Conservation (phyloP, 2,329 filamentous ascomycete species). For the Amylocarpus encephaloides region DNA sequence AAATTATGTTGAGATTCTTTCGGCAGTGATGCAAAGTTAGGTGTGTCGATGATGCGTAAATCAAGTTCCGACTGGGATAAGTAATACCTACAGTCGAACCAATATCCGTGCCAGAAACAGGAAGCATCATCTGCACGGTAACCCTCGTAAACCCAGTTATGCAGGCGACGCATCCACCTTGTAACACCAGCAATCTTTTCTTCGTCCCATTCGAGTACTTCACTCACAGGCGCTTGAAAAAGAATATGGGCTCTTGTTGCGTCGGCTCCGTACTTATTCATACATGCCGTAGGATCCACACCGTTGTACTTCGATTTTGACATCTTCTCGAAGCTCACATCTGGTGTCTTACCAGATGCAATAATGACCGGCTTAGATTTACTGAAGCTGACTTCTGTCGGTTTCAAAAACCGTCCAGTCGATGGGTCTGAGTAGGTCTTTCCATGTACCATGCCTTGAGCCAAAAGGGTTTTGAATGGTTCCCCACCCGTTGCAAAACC, state of each 20-base stretch:
- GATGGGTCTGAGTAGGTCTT: slow-evolving; percentile 71
- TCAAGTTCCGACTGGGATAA: too few relatives aligned
- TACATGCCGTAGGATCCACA: slow-evolving; percentile 70
- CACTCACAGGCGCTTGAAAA: slow-evolving; percentile 78
- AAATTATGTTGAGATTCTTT: neutral
- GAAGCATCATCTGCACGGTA: neutral
- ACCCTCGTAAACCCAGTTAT: slow-evolving; percentile 15
- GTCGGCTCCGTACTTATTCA: slow-evolving; percentile 72
- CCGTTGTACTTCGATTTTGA: slow-evolving; percentile 93
- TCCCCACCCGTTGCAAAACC: slow-evolving; percentile 48
- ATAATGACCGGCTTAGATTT: slow-evolving; percentile 55
- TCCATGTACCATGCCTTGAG: slow-evolving; percentile 91
- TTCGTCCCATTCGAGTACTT: slow-evolving; percentile 84
- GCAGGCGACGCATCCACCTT: slow-evolving; percentile 68
- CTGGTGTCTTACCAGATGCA: slow-evolving; percentile 51
- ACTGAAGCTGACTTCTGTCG: slow-evolving; percentile 63
- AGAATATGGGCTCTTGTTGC: slow-evolving; percentile 80
- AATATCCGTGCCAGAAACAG: neutral
- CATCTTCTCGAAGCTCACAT: slow-evolving; percentile 80
- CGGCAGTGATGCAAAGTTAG: neutral
- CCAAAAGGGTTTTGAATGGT: slow-evolving; percentile 75
- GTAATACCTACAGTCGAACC: neutral
- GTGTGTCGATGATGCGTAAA: too few relatives aligned
- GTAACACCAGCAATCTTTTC: slow-evolving; percentile 74
- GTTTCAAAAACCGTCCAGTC: slow-evolving; percentile 70